Base-by-base conservation (phyloP, 192 early-diverging fungal genomes). In the Paraglomus brasilianum region DNA sequence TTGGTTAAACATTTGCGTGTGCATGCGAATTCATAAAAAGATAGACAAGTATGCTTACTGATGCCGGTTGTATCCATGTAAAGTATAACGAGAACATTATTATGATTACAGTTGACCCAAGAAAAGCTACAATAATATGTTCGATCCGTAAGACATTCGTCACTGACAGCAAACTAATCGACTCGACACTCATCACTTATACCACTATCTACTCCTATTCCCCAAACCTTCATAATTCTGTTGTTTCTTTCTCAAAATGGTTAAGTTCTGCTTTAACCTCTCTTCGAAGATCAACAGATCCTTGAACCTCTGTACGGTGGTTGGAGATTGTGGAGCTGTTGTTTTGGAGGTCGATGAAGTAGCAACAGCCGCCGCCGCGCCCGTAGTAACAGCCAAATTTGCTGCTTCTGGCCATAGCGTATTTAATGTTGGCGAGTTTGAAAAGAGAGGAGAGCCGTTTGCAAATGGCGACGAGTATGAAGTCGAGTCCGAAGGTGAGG, bases 211-310 rank as follows among this genome's bases (percentile, higher is more conserved):
- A n/a, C n/a, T n/a, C n/a, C n/a, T n/a, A n/a, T n/a, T n/a, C n/a
- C n/a, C n/a, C n/a, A n/a, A 80, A 85, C 86, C 82, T 82, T 84
- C 81, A 67, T 90, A 92, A 80, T 88, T 92, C 62, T 84, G 86
- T 66, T 88, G 86, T 45, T 88, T 81, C 62, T 83, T 83, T 66
- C 82, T 78, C 46, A 91, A 72, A 38, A 86, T 78, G 8, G 82
- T 76, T 76, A 89, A 81, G 77, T 89, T 92, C 70, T 88, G 83
- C 65, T 88, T 87, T 30, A 92, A 78, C 45, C 91, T 78, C 73
- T 92, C 91, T 62, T 92, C 91, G 74, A 92, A 92, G 47, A 91
- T 88, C 42, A 91, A 82, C 55, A 89, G 83, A 79, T 92, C 91
- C 62, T 88, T 81, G 73, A 86, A 92, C 50, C 56, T 71, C 45